These are phyloP conservation scores for Handroanthus guayacan DNA, from an alignment of 257 asterid genomes.

Conservation along the genomic window DNA sequence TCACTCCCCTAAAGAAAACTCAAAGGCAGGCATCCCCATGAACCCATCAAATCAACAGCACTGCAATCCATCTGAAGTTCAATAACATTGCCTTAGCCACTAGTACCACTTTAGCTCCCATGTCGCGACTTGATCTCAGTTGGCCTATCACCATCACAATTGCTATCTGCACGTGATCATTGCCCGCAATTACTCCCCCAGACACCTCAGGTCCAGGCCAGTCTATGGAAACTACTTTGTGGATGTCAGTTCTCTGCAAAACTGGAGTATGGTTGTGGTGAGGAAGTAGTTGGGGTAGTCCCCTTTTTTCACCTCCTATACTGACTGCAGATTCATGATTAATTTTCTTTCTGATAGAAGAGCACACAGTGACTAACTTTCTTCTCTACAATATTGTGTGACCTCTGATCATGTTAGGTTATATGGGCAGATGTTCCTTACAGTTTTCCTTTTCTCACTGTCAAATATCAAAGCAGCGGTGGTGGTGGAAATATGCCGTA, in stretches of 20 bases:
- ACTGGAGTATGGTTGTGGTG: neutral
- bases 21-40: neutral
- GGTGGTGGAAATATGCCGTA: neutral
- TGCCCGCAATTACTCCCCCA: neutral
- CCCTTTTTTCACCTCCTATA: neutral
- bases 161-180: neutral
- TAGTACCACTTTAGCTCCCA: neutral
- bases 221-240: neutral
- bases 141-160: neutral
- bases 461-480: neutral
- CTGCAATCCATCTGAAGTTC: neutral
- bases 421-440: neutral
- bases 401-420: neutral
- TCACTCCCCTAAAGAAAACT: no score
- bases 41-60: neutral
- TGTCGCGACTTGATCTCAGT: neutral
- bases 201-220: neutral
- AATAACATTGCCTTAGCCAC: neutral
- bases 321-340: neutral
- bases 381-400: neutral
- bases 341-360: neutral
- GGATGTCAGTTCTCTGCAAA: no score
- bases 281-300: neutral
- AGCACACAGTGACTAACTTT: neutral
- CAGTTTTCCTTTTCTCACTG: neutral